Base-by-base conservation (phyloP, 108 stramenopile genomes). In the Nannochloropsis oceanica region DNA sequence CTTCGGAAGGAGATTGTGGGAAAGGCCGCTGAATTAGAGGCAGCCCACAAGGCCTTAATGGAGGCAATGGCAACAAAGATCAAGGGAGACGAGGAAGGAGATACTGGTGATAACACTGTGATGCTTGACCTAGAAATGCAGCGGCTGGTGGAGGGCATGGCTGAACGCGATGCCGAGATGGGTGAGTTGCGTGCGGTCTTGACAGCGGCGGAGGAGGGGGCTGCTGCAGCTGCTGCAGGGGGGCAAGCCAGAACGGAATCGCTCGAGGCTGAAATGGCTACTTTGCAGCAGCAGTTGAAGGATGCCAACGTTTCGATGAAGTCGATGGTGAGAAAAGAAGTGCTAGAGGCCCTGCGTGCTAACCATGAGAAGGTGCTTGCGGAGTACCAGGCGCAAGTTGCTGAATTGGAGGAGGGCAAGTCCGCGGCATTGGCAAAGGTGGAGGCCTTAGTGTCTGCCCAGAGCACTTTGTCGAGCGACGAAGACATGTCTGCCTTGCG, bases 331-430 rank as follows among this genome's bases (percentile, higher is more conserved):
- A 20, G 12, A 9, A 26, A 43, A 3, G 50, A 14, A 3, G 46
- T 26, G 18, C 11, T 34, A 13, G 73, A 43, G 14, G 80, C 44
- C 20, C 81, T 81, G 8, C 13, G 46, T 14, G 46, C 27, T 20
- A 46, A 50, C 44, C 81, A 46, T 2, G 82, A 81, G 27, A 11
- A 27, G 20, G 81, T 44, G 18, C 27, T 86, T 1, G 46, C 44
- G 46, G 50, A 24, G 20, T 44, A 83, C 50, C 43, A 86, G 73
- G 79, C 11, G 25, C 86, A 79, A 2, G 86, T 86, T 9, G 82
- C 82, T 25, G 86, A 83, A 26, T 43, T 86, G 18, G 82, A 83
- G 79, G 86, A 43, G 26, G 43, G 82, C 20, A 50, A 82, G 18
- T 59, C 43, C 82, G 79, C 13, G 79, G 86, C 86, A 0, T 34